Base-by-base conservation (phyloP, 2,329 filamentous ascomycete species). In the Fusarium newnesense region DNA sequence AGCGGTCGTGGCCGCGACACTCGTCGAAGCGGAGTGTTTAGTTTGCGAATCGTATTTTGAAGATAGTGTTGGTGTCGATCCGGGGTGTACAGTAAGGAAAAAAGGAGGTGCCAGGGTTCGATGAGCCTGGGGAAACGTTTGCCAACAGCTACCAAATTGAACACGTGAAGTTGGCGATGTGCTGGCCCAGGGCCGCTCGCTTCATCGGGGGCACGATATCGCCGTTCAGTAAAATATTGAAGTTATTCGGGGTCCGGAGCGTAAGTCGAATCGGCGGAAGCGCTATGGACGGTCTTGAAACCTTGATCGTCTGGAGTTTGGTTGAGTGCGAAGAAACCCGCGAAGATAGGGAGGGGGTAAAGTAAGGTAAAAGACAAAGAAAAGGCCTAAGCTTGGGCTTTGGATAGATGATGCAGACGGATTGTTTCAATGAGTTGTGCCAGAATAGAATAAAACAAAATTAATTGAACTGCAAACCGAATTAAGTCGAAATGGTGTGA, bases 111-210 rank as follows among this genome's bases (percentile, higher is more conserved):
- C 53, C 64, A 37, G 50, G 59, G 59, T 64, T 69, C 58, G 53
- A 62, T 56, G 47, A 57, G 52, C 34, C 60, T 59, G 62, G 52
- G 43, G 59, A 53, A 59, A 53, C 60, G 52, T 50, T 37, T 39
- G 53, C 39, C 49, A 70, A 67, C 58, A 16, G 30, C 54, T 75
- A 79, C 66, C 61, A 73, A 72, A 73, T 79, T 74, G 77, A 79
- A 80, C 74, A 79, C 75, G 79, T 79, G 77, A 77, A 78, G 77
- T 74, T 76, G 78, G 69, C 75, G 76, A 77, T 71, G 66, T 81
- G 79, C 76, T 80, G 79, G 80, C 80, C 78, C 77, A 76, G 77
- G 80, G 80, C 83, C 80, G 79, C 77, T 83, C 76, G 82, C 83
- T 84, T 84, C 80, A 79, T 84, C 68, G 69, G 72, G 74, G 74